These are phyloP conservation scores for Gossypium trilobum DNA, from an alignment of 441 rosid genomes.

Conservation along the genomic window DNA sequence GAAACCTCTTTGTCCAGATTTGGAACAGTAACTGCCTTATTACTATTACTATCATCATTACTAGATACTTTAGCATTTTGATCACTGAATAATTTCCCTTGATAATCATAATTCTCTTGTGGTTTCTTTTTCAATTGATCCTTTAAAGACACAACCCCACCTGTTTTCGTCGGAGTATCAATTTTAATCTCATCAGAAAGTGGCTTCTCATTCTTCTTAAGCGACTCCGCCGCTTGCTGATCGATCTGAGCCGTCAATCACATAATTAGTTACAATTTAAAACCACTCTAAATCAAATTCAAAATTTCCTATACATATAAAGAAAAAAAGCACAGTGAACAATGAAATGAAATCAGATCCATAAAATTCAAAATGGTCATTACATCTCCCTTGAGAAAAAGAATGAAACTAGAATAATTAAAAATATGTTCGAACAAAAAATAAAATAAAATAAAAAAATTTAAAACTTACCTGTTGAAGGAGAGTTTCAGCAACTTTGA, in stretches of 20 bases:
- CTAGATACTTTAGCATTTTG: conserved; percentile 15
- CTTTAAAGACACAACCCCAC: conserved; percentile 58
- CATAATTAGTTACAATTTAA: conserved; percentile 12
- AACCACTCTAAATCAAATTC: conserved; percentile 10
- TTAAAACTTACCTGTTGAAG: conserved; percentile 57
- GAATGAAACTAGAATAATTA: neutral
- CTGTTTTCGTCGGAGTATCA: conserved; percentile 33
- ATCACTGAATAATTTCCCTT: conserved; percentile 40
- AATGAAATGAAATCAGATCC: neutral
- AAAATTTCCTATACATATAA: neutral
- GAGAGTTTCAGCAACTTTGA: conserved; percentile 87
- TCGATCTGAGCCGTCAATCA: conserved; percentile 53
- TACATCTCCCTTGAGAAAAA: no score
- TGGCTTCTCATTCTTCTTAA: conserved; percentile 57
- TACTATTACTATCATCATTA: conserved; percentile 11
- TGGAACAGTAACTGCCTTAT: conserved; percentile 12
- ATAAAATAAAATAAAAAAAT: neutral
- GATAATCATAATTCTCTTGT: conserved; percentile 30
- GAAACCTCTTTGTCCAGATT: conserved; percentile 30
- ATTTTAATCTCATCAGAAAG: conserved; percentile 42
- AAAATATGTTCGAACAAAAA: conserved; percentile 13
- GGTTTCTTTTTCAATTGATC: conserved; percentile 69
- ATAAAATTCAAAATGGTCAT: no score
- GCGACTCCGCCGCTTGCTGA: conserved; percentile 90
- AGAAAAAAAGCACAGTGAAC: neutral